These are phyloP conservation scores for Blepharisma stoltei DNA, from an alignment of 73 alveolate species.

Conservation along the genomic window DNA sequence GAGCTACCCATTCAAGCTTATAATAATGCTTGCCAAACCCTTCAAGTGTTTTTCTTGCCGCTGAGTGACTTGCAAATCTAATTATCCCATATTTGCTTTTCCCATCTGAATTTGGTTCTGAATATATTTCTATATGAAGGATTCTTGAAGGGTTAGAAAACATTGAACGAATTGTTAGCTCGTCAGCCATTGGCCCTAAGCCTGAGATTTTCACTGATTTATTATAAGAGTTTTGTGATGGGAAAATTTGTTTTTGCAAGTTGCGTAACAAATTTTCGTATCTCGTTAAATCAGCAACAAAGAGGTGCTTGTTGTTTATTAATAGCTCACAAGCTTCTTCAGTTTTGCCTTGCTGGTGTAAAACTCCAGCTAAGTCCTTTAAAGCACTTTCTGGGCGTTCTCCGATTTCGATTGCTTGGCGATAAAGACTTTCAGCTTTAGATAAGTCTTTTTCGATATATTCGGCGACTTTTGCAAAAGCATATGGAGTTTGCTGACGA, in stretches of 20 bases:
- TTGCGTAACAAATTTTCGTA: conserved; percentile 7
- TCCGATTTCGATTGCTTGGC: conserved; percentile 28
- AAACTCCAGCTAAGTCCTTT: conserved; percentile 33
- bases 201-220: conserved; percentile 25
- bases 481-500: conserved; percentile 21
- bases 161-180: not conserved
- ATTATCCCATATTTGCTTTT: conserved; percentile 4
- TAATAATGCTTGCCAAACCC: conserved; percentile 4
- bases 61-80: conserved; percentile 28
- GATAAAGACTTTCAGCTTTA: conserved; percentile 28
- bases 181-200: conserved; percentile 27
- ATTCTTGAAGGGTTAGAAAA: conserved; percentile 18
- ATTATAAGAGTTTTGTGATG: not conserved
- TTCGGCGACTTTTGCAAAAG: conserved; percentile 26
- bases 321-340: conserved; percentile 22
- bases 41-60: conserved; percentile 27
- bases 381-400: conserved; percentile 30
- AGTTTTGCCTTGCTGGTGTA: conserved; percentile 25
- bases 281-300: conserved; percentile 20
- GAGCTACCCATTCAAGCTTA: conserved; percentile 20
- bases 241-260: conserved; percentile 24
- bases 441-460: conserved; percentile 29
- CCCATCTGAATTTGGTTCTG: not conserved
- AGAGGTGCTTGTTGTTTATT: not conserved
- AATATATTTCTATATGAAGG: conserved; percentile 1